Base-by-base conservation (phyloP, 768 basidiomycete genomes). In the Exidia glandulosa region DNA sequence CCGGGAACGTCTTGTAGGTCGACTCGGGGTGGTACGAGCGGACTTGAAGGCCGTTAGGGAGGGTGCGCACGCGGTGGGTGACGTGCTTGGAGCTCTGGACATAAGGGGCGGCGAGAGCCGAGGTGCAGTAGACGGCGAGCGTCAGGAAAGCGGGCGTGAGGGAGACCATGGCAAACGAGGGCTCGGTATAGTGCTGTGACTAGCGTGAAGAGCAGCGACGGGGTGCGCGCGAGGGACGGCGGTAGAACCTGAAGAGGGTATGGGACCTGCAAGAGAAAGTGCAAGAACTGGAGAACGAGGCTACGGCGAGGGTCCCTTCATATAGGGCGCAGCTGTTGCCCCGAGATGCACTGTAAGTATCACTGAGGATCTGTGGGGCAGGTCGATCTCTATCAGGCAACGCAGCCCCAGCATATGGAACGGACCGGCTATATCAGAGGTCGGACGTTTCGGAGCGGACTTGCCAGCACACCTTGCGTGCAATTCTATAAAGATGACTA, bases 101-200 rank as follows among this genome's bases (percentile, higher is more conserved):
- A 9, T n/a, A 60, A 56, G 59, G 59, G 37, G 54, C 54, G 32
- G 59, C 59, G 59, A 60, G 52, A 27, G 59, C 59, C 16, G 55
- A 34, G 13, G 54, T 34, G 59, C 59, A 56, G 59, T 56, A 56
- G 59, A 60, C 50, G 27, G 50, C 50, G 25, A 54, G 50, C 25
- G 50, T 54, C 50, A 54, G 14, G 50, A 54, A 54, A 27, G 50
- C 50, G 30, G 50, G 50, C 27, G 50, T 27, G 12, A 54, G 50
- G 30, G 50, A 27, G 16, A 54, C 50, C 50, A 54, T 54, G 25
- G 25, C 30, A 27, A 29, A 27, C n/a, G n/a, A n/a, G 47, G n/a
- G 34, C 23, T 45, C 16, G 41, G 41, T 45, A 45, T 45, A 45
- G 41, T 19, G 41, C 6, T 14, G 5, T 45, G 41, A 45, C 41